A percentile compares a stretch with the other conserved stretches of the same genome.
Evolutionary conservation across 208 protist species (phyloP).

Genomic region (Leishmania major): DNA sequence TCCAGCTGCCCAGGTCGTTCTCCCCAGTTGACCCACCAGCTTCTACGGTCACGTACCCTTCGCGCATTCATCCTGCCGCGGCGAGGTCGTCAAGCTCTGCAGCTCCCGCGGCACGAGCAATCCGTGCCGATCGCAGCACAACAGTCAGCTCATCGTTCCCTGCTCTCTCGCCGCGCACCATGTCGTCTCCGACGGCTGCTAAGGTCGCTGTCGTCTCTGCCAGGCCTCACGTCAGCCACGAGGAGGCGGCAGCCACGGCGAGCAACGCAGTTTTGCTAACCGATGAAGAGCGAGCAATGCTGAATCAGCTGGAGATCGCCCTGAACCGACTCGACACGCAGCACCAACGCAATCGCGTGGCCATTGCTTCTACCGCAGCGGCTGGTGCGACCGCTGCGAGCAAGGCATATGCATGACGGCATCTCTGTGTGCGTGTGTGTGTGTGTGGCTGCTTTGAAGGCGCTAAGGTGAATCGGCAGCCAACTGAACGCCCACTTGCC

Average conservation of each 20-base stretch:
- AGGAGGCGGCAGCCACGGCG: background rate
- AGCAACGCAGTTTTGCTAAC: slow-evolving; percentile 20
- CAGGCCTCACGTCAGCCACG: background rate
- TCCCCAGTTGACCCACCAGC: background rate
- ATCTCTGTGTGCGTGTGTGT: background rate
- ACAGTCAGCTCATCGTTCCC: background rate
- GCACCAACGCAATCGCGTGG: slow-evolving; percentile 5
- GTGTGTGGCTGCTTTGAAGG: background rate
- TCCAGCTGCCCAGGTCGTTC: background rate
- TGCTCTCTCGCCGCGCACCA: background rate
- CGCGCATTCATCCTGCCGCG: background rate
- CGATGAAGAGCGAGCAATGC: slow-evolving; percentile 26
- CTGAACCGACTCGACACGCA: slow-evolving; percentile 21
- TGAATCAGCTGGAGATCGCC: slow-evolving; percentile 25
- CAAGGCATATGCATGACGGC: background rate
- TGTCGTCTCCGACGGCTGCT: background rate
- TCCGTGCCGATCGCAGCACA: slow-evolving; percentile 4
- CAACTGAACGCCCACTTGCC: background rate
- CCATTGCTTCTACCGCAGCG: background rate
- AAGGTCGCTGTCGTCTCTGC: background rate
- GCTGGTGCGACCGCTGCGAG: background rate
- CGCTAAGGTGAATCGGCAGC: background rate
- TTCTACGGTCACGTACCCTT: background rate
- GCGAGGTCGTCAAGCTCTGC: background rate
- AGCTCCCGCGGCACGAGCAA: background rate